Evolutionary conservation across 1,284 basidiomycete species (phyloP).

Genomic region (Termitomyces sp.): DNA sequence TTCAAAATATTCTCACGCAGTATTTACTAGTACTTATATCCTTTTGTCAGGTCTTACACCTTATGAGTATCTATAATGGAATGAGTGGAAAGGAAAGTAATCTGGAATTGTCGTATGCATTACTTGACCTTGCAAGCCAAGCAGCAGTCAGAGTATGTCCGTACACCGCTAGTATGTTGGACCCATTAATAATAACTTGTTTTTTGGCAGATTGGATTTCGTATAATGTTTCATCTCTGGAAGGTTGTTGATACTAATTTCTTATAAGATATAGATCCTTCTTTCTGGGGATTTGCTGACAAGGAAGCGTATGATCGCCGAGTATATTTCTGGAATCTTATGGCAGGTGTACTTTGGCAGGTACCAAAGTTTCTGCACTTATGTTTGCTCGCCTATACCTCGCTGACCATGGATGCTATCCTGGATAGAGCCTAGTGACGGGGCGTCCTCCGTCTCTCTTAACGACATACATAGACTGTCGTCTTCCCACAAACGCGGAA

Average conservation of each 20-base stretch:
- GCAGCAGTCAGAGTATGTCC: conserved; percentile 38
- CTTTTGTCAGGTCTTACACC: neutral
- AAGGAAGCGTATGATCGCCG: conserved; percentile 49
- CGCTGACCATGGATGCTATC: neutral
- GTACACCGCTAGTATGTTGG: conserved; percentile 3
- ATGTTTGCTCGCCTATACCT: neutral
- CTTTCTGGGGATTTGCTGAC: conserved; percentile 43
- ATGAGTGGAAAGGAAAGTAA: conserved; percentile 49
- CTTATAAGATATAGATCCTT: conserved; percentile 46
- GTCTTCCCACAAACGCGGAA: conserved; percentile 39
- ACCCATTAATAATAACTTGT: neutral
- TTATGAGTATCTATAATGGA: conserved; percentile 27
- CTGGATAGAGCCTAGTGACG: conserved; percentile 36
- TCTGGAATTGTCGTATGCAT: conserved; percentile 38
- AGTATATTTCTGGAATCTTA: conserved; percentile 51
- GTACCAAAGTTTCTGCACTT: conserved; percentile 21
- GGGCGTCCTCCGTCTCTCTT: conserved; percentile 44
- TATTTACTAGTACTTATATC: neutral
- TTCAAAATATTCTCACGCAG: neutral
- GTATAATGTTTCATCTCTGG: conserved; percentile 21
- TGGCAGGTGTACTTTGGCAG: conserved; percentile 41
- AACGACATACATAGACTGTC: conserved; percentile 36
- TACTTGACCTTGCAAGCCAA: conserved; percentile 43
- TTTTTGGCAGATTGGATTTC: conserved; percentile 40
- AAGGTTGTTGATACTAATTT: neutral